Evolutionary conservation across 345 rosid genomes (phyloP), one percentile per base, ranked within the genome.

Genomic region (Aethionema arabicum): DNA sequence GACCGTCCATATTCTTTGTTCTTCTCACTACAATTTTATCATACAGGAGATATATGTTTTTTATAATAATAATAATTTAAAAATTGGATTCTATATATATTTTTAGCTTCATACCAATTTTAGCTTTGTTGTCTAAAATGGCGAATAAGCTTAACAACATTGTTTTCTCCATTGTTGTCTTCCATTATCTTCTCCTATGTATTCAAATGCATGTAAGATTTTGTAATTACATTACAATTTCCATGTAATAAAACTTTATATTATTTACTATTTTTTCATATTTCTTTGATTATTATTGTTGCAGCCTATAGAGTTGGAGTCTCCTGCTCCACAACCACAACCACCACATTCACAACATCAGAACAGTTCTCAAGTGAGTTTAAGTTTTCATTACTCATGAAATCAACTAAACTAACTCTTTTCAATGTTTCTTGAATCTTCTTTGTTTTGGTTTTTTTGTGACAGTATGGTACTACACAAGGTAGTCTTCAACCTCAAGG

Each of bases 401-500:
- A 37, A 39, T 48, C 32, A 3, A 41, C 7, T 16, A 55, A 55
- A 9, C 2, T 21, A 21, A 21, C 27, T 21, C 29, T 11, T 11
- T 62, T 27, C 16, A 48, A 31, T 13, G 16, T 49, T 11, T 53
- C 33, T 56, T 6, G 45, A 12, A 38, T 48, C 49, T 53, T 44
- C 39, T 61, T 61, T 37, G 40, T 37, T 37, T 49, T 54, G 56
- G 56, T 9, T 56, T 70, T 63, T 63, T 21, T 1, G 53, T 1
- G 53, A 42, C 59, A 70, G 74, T 62, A 55, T 4, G 68, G 74
- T 42, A 63, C 69, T 33, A 70, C 69, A 48, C 13, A 70, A 70
- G 74, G 74, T 42, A 70, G 74, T 44, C 69, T 70, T 70, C 69
- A 63, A 63, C 74, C 74, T 4, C 69, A 63, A 56, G 69, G 74